Conservation (phyloP, 2,329 filamentous ascomycete genomes). For the Xylaria sp. region DNA sequence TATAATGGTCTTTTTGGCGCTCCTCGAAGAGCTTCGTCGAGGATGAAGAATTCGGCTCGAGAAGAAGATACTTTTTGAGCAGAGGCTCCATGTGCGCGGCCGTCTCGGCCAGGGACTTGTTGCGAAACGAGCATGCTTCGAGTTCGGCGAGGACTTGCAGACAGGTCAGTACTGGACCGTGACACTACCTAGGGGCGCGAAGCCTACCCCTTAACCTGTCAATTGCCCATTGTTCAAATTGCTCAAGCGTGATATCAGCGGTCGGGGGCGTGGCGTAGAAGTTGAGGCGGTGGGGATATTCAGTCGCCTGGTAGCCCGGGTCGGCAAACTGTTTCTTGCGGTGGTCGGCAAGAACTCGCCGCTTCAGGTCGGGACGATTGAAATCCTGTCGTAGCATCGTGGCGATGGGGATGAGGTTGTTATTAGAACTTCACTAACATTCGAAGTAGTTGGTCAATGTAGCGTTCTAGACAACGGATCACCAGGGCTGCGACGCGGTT, state of each 20-base stretch:
- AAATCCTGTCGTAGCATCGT: constrained; percentile 50
- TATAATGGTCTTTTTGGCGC: constrained; percentile 95
- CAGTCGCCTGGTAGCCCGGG: constrained; percentile 77
- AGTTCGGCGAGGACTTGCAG: constrained; percentile 81
- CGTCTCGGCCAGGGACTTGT: constrained; percentile 85
- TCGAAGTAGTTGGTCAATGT: neutral
- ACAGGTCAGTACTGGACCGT: constrained; percentile 37
- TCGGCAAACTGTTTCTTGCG: constrained; percentile 89
- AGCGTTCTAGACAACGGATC: neutral
- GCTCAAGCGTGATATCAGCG: constrained; percentile 92
- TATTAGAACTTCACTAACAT: neutral
- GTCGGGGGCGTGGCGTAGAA: constrained; percentile 91
- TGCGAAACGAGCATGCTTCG: constrained; percentile 95
- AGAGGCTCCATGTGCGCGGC: constrained; percentile 84
- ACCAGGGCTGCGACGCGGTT: constrained; percentile 34
- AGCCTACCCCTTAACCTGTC: constrained; percentile 80
- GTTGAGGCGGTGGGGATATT: constrained; percentile 89
- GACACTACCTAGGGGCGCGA: neutral
- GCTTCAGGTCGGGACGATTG: constrained; percentile 73
- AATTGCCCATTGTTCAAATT: constrained; percentile 99
- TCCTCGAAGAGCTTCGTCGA: constrained; percentile 71
- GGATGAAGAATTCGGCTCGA: constrained; percentile 46
- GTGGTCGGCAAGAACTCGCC: constrained; percentile 79
- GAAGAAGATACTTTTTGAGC: constrained; percentile 72
- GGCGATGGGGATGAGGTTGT: neutral